phyloP scores from a whole-genome alignment of 2,329 filamentous ascomycete species.

The Hypoxylon sp. region DNA sequence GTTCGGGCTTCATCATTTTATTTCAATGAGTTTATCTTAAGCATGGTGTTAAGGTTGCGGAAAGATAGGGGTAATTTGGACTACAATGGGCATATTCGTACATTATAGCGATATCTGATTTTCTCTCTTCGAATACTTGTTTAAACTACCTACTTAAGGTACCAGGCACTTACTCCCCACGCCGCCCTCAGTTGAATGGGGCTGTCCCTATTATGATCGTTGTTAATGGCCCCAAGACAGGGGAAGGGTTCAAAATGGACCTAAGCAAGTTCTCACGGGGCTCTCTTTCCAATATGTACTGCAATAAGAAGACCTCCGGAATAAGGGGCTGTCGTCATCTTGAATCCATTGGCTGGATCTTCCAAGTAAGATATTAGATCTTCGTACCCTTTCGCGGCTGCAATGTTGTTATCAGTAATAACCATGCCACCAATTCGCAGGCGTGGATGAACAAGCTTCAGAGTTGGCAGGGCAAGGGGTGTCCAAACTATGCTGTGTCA shows the following conservation, averaged over 20 bases:
- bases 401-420: constrained; percentile 65
- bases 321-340: constrained; percentile 64
- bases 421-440: constrained; percentile 65
- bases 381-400: constrained; percentile 58
- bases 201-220: background rate
- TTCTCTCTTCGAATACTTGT: background rate
- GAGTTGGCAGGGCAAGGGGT: constrained; percentile 66
- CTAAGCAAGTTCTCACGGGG: background rate
- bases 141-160: background rate
- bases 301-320: constrained; percentile 59
- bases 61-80: constrained; percentile 7
- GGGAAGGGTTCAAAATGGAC: background rate
- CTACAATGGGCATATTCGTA: background rate
- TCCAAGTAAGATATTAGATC: constrained; percentile 65
- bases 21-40: constrained; percentile 6
- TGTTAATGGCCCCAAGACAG: background rate
- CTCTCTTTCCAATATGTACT: constrained; percentile 37
- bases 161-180: too few species aligned
- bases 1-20: constrained; percentile 12
- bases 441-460: constrained; percentile 63
- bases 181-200: constrained; percentile 1
- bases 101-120: background rate
- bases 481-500: constrained; percentile 66
- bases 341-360: constrained; percentile 64
- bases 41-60: constrained; percentile 28